A percentile compares a stretch with the other conserved stretches of the same genome.
phyloP scores from a whole-genome alignment of 2,329 filamentous ascomycete genomes.

The Penicillium sp. region DNA sequence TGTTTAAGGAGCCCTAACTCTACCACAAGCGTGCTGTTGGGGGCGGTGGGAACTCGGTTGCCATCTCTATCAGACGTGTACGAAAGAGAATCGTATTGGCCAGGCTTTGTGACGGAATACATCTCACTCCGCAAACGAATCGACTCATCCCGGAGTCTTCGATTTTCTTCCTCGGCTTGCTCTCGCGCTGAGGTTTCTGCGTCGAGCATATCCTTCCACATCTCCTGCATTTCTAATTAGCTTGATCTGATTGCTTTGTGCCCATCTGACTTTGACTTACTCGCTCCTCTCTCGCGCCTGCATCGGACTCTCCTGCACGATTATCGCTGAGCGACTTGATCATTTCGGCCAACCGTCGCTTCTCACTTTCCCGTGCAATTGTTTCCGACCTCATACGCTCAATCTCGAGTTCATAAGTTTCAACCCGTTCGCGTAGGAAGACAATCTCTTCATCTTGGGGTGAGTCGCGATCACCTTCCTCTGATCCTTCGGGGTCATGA shows the following conservation, averaged over 20 bases:
- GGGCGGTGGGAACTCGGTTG: constrained; percentile 49
- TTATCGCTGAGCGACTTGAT: constrained; percentile 64
- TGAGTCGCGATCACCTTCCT: constrained; percentile 48
- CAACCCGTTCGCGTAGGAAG: constrained; percentile 79
- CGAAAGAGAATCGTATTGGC: constrained; percentile 32
- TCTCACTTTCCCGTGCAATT: constrained; percentile 76
- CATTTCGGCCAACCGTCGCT: constrained; percentile 79
- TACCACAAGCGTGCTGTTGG: constrained; percentile 72
- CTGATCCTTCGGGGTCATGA: constrained; percentile 42
- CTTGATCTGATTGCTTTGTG: neutral
- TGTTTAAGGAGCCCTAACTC: constrained; percentile 80
- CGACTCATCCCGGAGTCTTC: constrained; percentile 77
- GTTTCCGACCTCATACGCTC: constrained; percentile 77
- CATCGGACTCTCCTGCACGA: constrained; percentile 48
- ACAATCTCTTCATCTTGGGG: constrained; percentile 78
- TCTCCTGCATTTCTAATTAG: constrained; percentile 55
- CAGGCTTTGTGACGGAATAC: constrained; percentile 29
- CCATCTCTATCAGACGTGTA: constrained; percentile 40
- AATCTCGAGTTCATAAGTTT: constrained; percentile 79
- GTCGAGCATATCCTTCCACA: constrained; percentile 93
- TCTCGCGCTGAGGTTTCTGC: constrained; percentile 87
- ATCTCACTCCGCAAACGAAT: constrained; percentile 60
- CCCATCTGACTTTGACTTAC: constrained; percentile 37
- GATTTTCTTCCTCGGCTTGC: constrained; percentile 86
- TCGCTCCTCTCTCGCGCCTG: constrained; percentile 50